Base-by-base conservation (phyloP, 2,329 filamentous ascomycete species). In the Hypomyces rosellus region DNA sequence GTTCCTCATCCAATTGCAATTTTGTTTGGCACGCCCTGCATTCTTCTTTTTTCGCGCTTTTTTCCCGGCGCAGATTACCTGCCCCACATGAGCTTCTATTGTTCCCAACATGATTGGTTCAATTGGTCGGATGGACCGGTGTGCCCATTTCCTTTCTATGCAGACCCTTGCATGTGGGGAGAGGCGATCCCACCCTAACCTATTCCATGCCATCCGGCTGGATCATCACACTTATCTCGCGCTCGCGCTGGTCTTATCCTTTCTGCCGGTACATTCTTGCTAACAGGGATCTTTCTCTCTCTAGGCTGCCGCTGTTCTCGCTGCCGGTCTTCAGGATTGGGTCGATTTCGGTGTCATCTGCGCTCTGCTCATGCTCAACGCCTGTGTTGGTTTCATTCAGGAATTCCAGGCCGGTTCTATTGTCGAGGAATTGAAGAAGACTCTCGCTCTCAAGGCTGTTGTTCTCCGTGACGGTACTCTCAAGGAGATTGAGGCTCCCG, bases 261-360 rank as follows among this genome's bases (percentile, higher is more conserved):
- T 22, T 22, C 34, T 50, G 48, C 36, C 22, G 18, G 16, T 34
- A 36, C 46, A 39, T 40, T 34, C 44, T 41, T 47, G 57, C 64
- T 67, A 64, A 68, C 63, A 44, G 22, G 46, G 39, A 16, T 50
- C 48, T 45, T 36, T 25, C 37, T 44, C 36, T 48, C 44, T 45
- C 42, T 55, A 84, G 81, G 78, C 82, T 70, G 87, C 88, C 55
- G 86, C 86, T 59, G 76, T 91, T 63, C 79, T 95, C 52, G 89
- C 89, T 65, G 88, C 86, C 55, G 88, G 87, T 82, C 81, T 95
- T 39, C 71, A 87, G 70, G 87, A 93, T 63, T 95, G 89, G 89
- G 86, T 95, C 57, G 89, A 95, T 74, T 92, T 95, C 64, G 89
- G 88, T 77, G 89, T 95, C 64, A 95, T 95, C 60, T 89, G 86